Percentiles rank a stretch among this genome's conserved stretches.
These are phyloP conservation scores for Pinus tabuliformis DNA, from an alignment of 75 land plant species.

Conservation along the genomic window DNA sequence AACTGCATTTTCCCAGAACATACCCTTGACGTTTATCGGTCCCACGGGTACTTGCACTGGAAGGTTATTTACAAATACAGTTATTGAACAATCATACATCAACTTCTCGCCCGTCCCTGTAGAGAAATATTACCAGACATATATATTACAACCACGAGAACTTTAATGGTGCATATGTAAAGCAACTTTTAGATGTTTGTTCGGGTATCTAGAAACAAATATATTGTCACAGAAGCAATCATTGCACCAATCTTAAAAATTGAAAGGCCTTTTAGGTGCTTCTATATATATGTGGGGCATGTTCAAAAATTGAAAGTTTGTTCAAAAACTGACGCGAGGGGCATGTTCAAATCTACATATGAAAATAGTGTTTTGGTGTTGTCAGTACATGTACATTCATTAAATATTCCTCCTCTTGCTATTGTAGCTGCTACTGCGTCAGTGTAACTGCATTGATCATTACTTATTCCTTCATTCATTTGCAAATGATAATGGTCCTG, in stretches of 20 bases:
- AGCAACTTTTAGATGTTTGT: too few relatives aligned
- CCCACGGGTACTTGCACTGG: conserved; percentile 33
- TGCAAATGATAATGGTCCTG: too few relatives aligned
- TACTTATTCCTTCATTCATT: neutral
- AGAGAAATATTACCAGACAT: neutral
- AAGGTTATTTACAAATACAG: conserved; percentile 52
- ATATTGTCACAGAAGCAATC: too few relatives aligned
- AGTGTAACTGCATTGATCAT: neutral
- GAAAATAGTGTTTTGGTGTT: neutral
- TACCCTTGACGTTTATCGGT: conserved; percentile 44
- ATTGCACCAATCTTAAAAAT: too few relatives aligned
- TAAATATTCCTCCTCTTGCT: neutral
- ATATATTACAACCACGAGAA: too few relatives aligned
- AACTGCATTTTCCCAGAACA: conserved; percentile 51
- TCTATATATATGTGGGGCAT: too few relatives aligned
- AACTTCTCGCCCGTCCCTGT: neutral
- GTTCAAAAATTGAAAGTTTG: too few relatives aligned
- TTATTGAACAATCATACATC: neutral
- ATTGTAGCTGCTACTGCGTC: neutral
- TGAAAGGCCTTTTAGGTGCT: too few relatives aligned
- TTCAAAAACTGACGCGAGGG: neutral
- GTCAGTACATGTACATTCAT: neutral
- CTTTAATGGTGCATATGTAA: too few relatives aligned
- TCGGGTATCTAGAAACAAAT: too few relatives aligned
- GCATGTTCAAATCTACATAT: neutral